Base-by-base conservation (phyloP, 2,329 filamentous ascomycete genomes). In the Aspergillus novoparasiticus region DNA sequence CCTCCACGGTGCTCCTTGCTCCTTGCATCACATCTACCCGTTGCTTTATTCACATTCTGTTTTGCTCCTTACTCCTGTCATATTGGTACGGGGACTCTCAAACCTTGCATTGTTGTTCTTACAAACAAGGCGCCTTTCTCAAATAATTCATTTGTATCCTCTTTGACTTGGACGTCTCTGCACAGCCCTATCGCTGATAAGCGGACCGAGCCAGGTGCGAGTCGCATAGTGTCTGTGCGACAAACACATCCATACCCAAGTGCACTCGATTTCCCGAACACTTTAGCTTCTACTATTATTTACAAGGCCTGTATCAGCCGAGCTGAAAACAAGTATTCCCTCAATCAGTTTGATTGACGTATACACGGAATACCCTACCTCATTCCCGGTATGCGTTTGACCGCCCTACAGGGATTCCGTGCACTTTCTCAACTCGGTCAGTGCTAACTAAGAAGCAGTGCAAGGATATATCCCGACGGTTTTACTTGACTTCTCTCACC, bases 121-220 rank as follows among this genome's bases (percentile, higher is more conserved):
- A 41, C 56, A 11, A 62, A 14, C 36, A 6, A 61, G 57, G 26
- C 6, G 16, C 3, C 19, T 12, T 32, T n/a, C 9, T n/a, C 9
- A 30, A 19, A 48, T 2, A 48, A 11, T n/a, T 12, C 28, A n/a
- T 32, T 34, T 32, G 45, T 41, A 32, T 50, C 58, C 28, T 41
- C 34, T 34, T 45, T 55, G 51, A 41, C 32, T 48, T 59, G 28
- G 59, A 57, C 61, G 61, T 60, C 60, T 58, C 54, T 71, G 66
- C 58, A 70, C 70, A 57, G 69, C 58, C 64, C 67, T 69, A 71
- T 69, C 77, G 8, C 48, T 63, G 70, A 72, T 72, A 70, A 72
- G 68, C 68, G 57, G 45, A 11, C 45, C 63, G 55, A 60, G 54
- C 51, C 55, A 61, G 50, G 53, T 45, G 28, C 48, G 26, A 51